Evolutionary conservation across 805 yeast genomes (phyloP).

Genomic region (Yarrowia sp.): DNA sequence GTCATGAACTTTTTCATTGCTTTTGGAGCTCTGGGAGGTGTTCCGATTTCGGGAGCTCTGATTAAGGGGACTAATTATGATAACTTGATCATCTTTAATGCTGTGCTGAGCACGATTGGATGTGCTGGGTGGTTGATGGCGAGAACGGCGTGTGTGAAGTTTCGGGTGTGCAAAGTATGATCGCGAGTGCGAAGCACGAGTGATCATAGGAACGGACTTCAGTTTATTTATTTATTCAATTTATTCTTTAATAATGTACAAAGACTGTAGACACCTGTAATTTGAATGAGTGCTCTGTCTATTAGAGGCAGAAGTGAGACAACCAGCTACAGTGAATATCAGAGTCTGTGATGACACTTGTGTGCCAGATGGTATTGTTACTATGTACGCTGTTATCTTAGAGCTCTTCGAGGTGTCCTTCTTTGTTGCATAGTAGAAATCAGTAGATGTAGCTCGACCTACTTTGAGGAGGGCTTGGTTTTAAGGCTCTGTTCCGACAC

Average conservation of each 20-base stretch:
- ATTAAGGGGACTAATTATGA: slow-evolving; percentile 34
- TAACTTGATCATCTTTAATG: slow-evolving; percentile 27
- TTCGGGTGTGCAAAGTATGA: not conserved
- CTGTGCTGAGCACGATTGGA: slow-evolving; percentile 14
- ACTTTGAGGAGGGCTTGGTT: too few relatives aligned
- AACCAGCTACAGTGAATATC: too few relatives aligned
- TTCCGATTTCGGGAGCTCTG: slow-evolving; percentile 53
- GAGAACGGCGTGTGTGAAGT: slow-evolving; percentile 15
- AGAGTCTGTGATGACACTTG: too few relatives aligned
- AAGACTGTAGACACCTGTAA: too few relatives aligned
- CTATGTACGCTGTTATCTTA: too few relatives aligned
- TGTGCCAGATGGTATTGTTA: too few relatives aligned
- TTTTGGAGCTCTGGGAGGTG: slow-evolving; percentile 47
- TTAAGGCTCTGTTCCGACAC: too few relatives aligned
- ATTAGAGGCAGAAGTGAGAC: too few relatives aligned
- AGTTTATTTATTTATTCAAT: not conserved
- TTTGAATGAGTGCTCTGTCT: too few relatives aligned
- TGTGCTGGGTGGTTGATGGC: slow-evolving; percentile 13
- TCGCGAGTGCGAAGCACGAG: not conserved
- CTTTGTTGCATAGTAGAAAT: too few relatives aligned
- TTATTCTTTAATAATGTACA: not conserved
- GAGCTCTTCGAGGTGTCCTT: too few relatives aligned
- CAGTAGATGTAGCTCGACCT: too few relatives aligned
- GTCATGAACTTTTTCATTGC: slow-evolving; percentile 60
- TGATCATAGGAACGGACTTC: not conserved